These are phyloP conservation scores for Botrytis tulipae DNA, from an alignment of 2,329 filamentous ascomycete genomes.

Conservation along the genomic window DNA sequence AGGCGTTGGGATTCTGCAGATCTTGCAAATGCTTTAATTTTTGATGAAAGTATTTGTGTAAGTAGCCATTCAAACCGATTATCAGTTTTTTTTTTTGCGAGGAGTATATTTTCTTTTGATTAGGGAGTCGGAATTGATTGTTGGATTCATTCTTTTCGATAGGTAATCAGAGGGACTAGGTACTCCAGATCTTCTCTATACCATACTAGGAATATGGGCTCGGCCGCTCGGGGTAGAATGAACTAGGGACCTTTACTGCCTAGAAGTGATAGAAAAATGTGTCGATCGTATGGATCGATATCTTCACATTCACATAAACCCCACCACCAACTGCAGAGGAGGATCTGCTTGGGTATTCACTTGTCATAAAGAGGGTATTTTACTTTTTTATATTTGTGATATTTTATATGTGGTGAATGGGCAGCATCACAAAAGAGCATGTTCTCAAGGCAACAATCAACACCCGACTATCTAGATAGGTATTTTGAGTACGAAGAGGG, in stretches of 20 bases:
- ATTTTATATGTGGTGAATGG: neutral
- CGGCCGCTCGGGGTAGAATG: neutral
- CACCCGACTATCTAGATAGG: neutral
- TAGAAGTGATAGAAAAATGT: neutral
- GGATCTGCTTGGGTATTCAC: neutral
- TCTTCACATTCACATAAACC: neutral
- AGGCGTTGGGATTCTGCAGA: neutral
- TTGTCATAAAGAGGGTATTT: neutral
- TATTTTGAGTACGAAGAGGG: too few relatives aligned
- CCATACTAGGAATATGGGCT: neutral
- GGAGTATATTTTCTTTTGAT: slow-evolving; percentile 7
- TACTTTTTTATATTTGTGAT: neutral
- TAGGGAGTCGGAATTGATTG: neutral
- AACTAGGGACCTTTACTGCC: neutral
- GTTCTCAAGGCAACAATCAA: neutral
- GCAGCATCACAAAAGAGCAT: neutral
- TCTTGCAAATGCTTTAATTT: neutral
- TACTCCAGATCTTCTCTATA: neutral
- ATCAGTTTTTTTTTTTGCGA: slow-evolving; percentile 1
- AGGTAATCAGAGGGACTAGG: neutral
- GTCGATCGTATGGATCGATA: neutral
- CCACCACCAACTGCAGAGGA: neutral
- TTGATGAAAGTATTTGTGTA: neutral
- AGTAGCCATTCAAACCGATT: neutral
- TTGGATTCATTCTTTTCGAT: neutral